Evolutionary conservation across 2,329 filamentous ascomycete genomes (phyloP).

Genomic region (Gaeumannomyces sp.): DNA sequence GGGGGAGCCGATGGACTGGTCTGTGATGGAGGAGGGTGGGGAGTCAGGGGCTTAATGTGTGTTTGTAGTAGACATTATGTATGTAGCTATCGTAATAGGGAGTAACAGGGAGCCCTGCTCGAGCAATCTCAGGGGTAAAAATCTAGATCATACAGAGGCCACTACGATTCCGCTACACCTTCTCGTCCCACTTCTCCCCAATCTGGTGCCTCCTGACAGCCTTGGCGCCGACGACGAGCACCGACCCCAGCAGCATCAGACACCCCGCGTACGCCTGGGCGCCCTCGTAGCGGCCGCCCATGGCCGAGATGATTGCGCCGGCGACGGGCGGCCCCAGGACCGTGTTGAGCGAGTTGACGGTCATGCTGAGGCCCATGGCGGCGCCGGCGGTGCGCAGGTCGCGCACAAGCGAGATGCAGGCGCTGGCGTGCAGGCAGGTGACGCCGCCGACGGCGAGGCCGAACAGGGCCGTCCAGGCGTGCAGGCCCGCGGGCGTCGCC

Average conservation of each 20-base stretch:
- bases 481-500: conserved; percentile 32
- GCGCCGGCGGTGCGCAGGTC: conserved; percentile 47
- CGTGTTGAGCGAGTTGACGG: conserved; percentile 40
- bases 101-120: too few species aligned
- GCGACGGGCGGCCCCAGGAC: conserved; percentile 50
- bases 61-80: background rate
- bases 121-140: too few species aligned
- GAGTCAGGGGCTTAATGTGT: background rate
- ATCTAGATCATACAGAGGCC: too few species aligned
- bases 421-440: conserved; percentile 46
- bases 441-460: conserved; percentile 44
- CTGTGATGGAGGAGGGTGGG: background rate
- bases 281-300: conserved; percentile 39
- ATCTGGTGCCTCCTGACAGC: conserved; percentile 11
- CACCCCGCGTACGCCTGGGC: conserved; percentile 45
- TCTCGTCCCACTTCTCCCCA: conserved; percentile 9
- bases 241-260: conserved; percentile 28
- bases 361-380: conserved; percentile 52
- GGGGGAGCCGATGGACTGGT: conserved; percentile 17
- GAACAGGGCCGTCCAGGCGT: conserved; percentile 44
- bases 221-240: conserved; percentile 13
- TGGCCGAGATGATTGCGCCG: conserved; percentile 41
- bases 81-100: too few species aligned
- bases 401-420: conserved; percentile 41
- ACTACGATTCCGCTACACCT: conserved; percentile 8